Evolutionary conservation across 208 protist species (phyloP).

Genomic region (Angomonas ambiguus): DNA sequence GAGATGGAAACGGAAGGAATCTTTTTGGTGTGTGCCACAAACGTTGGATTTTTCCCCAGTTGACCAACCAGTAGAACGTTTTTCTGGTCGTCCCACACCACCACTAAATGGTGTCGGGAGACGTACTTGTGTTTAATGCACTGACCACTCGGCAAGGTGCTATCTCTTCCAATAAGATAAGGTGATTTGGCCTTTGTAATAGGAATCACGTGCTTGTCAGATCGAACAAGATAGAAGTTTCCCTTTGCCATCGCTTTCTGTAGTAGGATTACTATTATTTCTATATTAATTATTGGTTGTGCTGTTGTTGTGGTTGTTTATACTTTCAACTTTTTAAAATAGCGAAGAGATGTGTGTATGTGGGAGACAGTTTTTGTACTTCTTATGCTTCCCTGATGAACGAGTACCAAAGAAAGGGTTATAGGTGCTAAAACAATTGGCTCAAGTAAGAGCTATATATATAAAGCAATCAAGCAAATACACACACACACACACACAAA

Average conservation of each 20-base stretch:
- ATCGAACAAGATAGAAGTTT: conserved; percentile 56
- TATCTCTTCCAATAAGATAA: conserved; percentile 46
- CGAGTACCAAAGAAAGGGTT: no score
- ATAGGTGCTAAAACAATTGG: no score
- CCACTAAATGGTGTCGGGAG: conserved; percentile 52
- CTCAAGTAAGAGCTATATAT: no score
- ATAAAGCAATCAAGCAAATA: no score
- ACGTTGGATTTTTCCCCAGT: conserved; percentile 65
- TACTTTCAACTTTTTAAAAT: neutral
- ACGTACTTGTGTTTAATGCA: conserved; percentile 46
- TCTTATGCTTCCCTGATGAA: no score
- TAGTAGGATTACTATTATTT: conserved; percentile 1
- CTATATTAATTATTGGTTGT: neutral
- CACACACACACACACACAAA: neutral
- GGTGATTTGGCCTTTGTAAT: conserved; percentile 29
- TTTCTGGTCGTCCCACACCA: conserved; percentile 33
- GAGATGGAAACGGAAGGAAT: conserved; percentile 15
- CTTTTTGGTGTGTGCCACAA: conserved; percentile 22
- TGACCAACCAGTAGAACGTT: conserved; percentile 29
- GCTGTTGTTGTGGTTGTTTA: neutral
- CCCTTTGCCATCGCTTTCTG: neutral
- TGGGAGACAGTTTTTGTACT: no score
- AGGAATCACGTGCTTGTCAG: conserved; percentile 39
- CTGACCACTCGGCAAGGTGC: conserved; percentile 39
- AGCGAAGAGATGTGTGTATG: no score